Base-by-base conservation (phyloP, 345 rosid species). In the Arabidopsis suecica region DNA sequence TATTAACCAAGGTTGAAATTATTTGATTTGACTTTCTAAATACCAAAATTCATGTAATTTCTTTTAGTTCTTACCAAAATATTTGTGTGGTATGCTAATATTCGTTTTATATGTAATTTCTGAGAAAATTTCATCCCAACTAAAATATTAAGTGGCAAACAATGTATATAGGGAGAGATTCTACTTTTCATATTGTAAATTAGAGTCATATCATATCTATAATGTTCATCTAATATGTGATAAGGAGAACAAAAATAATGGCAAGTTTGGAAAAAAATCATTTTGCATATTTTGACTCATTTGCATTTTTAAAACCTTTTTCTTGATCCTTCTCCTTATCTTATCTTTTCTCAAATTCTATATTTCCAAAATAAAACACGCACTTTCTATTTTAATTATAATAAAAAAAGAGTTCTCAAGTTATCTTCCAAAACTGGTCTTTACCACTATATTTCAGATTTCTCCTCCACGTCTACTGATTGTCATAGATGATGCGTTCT, bases 331-430 rank as follows among this genome's bases (percentile, higher is more conserved):
- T 20, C 5, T 63, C 20, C 61, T 10, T 14, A 16, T 48, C n/a
- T 30, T 41, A 54, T 47, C 11, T 14, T 30, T 54, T 53, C 38
- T 16, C 33, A 58, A 66, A 38, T 63, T 59, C 55, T 14, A 41
- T 8, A 59, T n/a, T 44, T 78, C 18, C 28, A 72, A 64, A 64
- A 16, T 44, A 50, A 60, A 78, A 61, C 55, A 68, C 68, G 62
- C 20, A 61, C 50, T 32, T 50, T 20, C 79, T 37, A 40, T 60
- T 6, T 16, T 33, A 74, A 59, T 9, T 9, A 37, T 5, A 6
- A 23, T 25, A 20, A 4, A 20, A 32, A 54, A 38, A 9, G n/a
- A 57, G 61, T 67, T 60, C 28, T 59, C 47, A 60, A 61, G 11
- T 32, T 60, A 8, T 61, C 48, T 76, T 68, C 74, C 63, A 34